Conservation (phyloP, 345 rosid genomes). For the Anacardium occidentale region DNA sequence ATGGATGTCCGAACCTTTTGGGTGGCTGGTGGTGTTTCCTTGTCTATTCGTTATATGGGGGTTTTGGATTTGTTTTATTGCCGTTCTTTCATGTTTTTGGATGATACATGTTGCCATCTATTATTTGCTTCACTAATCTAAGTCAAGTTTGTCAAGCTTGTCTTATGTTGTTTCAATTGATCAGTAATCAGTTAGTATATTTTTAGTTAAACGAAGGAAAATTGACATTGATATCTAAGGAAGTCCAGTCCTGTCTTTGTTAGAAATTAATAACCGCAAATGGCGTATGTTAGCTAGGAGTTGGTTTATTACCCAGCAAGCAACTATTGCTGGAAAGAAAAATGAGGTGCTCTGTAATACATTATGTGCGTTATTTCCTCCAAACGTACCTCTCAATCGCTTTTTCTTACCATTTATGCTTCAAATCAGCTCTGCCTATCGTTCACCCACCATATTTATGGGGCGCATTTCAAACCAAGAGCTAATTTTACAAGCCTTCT, state of each 20-base stretch:
- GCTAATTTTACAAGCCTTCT: conserved; percentile 32
- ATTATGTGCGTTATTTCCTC: not conserved
- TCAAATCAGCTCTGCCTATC: not conserved
- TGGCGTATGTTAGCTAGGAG: too few relatives aligned
- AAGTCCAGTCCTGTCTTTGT: too few relatives aligned
- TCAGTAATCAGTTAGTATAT: not conserved
- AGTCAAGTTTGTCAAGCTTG: conserved; percentile 7
- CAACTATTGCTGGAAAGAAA: too few relatives aligned
- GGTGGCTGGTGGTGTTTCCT: conserved; percentile 1
- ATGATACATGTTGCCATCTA: conserved; percentile 1
- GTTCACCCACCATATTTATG: not conserved
- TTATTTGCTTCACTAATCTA: conserved; percentile 10
- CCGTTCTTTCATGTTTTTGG: not conserved
- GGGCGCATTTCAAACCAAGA: conserved; percentile 18
- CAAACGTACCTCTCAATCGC: not conserved
- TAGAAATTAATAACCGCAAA: too few relatives aligned
- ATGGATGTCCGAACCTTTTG: not conserved
- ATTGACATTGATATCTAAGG: too few relatives aligned
- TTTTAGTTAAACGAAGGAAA: too few relatives aligned
- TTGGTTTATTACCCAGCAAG: too few relatives aligned
- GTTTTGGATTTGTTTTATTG: not conserved
- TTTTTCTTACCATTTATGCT: not conserved
- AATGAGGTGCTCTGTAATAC: too few relatives aligned
- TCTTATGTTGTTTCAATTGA: too few relatives aligned
- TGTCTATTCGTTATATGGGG: conserved; percentile 17